Evolutionary conservation across 2,329 filamentous ascomycete genomes (phyloP).

Genomic region (Rutstroemia sp.): DNA sequence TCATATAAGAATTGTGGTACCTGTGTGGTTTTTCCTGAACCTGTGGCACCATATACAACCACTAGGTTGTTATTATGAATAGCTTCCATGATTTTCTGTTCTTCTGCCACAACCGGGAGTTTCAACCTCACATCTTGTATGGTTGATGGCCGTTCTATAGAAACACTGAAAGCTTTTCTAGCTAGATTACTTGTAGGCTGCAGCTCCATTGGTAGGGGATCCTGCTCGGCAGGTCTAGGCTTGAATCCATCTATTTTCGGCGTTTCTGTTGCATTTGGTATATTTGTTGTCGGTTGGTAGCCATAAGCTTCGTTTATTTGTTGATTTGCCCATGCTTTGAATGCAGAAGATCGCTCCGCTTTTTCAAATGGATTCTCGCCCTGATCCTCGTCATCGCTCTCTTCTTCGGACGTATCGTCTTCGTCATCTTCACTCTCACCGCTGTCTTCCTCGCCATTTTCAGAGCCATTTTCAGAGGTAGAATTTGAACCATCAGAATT

Average conservation of each 20-base stretch:
- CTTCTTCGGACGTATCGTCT: slow-evolving; percentile 15
- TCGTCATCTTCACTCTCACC: slow-evolving; percentile 21
- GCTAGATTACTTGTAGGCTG: slow-evolving; percentile 48
- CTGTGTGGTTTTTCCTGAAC: slow-evolving; percentile 96
- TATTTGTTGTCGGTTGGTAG: slow-evolving; percentile 40
- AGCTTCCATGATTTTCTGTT: slow-evolving; percentile 97
- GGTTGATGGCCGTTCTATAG: slow-evolving; percentile 59
- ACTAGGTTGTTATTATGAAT: slow-evolving; percentile 87
- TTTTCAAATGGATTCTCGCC: slow-evolving; percentile 29
- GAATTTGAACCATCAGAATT: slow-evolving; percentile 22
- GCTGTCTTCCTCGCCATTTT: neutral
- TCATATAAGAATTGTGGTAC: slow-evolving; percentile 95
- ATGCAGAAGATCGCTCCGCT: slow-evolving; percentile 52
- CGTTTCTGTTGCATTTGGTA: slow-evolving; percentile 30
- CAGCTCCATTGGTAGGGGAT: slow-evolving; percentile 62
- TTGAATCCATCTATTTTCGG: slow-evolving; percentile 55
- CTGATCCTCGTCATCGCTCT: slow-evolving; percentile 24
- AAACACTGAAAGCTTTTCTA: slow-evolving; percentile 70
- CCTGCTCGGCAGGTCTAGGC: slow-evolving; percentile 60
- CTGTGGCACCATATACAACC: slow-evolving; percentile 89
- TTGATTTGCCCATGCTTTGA: slow-evolving; percentile 88
- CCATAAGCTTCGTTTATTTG: slow-evolving; percentile 81
- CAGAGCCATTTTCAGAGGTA: neutral
- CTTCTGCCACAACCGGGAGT: slow-evolving; percentile 86
- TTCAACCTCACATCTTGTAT: slow-evolving; percentile 73